Evolutionary conservation across 1,284 basidiomycete species (phyloP).

Genomic region (Apiotrichum veenhuisii): DNA sequence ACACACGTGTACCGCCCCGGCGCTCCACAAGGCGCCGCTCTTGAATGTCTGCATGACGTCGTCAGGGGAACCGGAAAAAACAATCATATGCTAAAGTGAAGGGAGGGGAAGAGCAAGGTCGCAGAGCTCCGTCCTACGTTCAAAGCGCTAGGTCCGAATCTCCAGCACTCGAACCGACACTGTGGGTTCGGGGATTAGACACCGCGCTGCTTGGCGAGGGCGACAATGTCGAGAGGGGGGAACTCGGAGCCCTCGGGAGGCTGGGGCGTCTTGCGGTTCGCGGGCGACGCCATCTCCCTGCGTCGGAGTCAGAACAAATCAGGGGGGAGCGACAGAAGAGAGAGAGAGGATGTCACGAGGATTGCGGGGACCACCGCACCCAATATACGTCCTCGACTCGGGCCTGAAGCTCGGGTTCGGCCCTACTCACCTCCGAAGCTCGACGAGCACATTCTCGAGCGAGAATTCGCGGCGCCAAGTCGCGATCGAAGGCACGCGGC

Average conservation of each 20-base stretch:
- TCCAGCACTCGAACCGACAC: too few species aligned
- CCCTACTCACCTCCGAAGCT: conserved; percentile 73
- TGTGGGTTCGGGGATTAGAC: too few species aligned
- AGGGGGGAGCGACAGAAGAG: neutral
- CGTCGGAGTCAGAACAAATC: neutral
- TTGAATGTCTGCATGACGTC: conserved; percentile 3
- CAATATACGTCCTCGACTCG: too few species aligned
- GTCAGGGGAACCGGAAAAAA: neutral
- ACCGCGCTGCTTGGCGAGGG: conserved; percentile 39
- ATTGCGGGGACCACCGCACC: too few species aligned
- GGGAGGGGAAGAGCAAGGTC: too few species aligned
- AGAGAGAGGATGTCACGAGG: neutral
- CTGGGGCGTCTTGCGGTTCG: conserved; percentile 91
- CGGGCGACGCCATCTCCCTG: conserved; percentile 90
- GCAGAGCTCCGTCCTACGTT: too few species aligned
- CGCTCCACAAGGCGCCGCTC: too few species aligned
- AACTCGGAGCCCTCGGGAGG: conserved; percentile 75
- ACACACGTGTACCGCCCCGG: too few species aligned
- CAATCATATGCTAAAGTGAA: neutral
- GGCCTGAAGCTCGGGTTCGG: too few species aligned
- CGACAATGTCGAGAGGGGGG: conserved; percentile 43
- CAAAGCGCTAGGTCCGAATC: too few species aligned
- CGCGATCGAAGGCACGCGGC: conserved; percentile 65
- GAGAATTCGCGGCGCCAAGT: conserved; percentile 71
- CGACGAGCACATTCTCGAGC: conserved; percentile 83